These are phyloP conservation scores for Phytophthora palmivora DNA, from an alignment of 352 stramenopile species.

Conservation along the genomic window DNA sequence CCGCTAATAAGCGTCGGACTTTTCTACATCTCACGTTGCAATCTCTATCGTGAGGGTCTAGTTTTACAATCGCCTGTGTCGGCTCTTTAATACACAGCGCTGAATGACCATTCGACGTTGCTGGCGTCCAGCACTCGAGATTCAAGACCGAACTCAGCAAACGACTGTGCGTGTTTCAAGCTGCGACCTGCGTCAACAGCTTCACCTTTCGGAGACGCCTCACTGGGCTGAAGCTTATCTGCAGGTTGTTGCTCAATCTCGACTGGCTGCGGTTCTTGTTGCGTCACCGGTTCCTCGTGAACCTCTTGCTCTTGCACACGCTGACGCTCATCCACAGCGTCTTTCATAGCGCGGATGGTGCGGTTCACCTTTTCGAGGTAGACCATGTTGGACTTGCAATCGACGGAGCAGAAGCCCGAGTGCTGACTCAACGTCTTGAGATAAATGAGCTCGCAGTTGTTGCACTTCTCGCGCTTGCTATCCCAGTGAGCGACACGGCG, in stretches of 20 bases:
- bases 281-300: conserved; percentile 24
- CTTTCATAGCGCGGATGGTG: conserved; percentile 81
- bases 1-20: conserved; percentile 18
- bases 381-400: conserved; percentile 88
- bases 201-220: conserved; percentile 14
- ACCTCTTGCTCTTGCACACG: conserved; percentile 36
- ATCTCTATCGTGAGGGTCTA: conserved; percentile 42
- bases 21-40: conserved; percentile 38
- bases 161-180: conserved; percentile 54
- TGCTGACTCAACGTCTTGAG: conserved; percentile 83
- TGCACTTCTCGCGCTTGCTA: conserved; percentile 86
- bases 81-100: conserved; percentile 66
- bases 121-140: conserved; percentile 47
- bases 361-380: conserved; percentile 86
- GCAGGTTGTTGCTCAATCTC: conserved; percentile 22
- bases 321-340: conserved; percentile 60
- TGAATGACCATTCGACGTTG: conserved; percentile 84
- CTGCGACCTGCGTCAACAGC: conserved; percentile 6
- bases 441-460: conserved; percentile 87
- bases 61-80: conserved; percentile 30
- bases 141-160: conserved; percentile 81
- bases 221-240: conserved; percentile 20
- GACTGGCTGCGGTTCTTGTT: conserved; percentile 27
- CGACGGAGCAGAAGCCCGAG: conserved; percentile 82
- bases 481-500: conserved; percentile 79